Evolutionary conservation across 495 filamentous ascomycete species (phyloP), one percentile per base, ranked within the genome.

Genomic region (Neurospora pannonica): DNA sequence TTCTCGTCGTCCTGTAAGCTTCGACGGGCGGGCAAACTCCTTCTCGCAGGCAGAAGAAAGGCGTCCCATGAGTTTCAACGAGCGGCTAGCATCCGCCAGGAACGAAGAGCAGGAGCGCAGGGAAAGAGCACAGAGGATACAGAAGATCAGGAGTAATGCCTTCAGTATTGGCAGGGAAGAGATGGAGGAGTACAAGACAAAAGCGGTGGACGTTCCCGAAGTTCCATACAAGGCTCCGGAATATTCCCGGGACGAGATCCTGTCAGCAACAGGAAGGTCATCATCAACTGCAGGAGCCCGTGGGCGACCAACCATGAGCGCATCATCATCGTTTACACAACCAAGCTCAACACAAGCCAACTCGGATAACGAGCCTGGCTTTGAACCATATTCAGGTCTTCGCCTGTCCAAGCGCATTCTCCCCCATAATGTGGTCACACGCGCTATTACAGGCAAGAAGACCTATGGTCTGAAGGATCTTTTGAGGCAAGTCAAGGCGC

Each of bases 321-420:
- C 48, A 40, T 31, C 43, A 19, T 46, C 38, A 13, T 72, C 71
- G 17, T 72, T 43, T 21, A 43, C 38, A 10, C 42, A 24, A 60
- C 48, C 48, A 28, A 46, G 42, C 42, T 46, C 48, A 19, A 36
- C 54, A 19, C 54, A 34, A 67, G 13, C 34, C 54, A 46, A 72
- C 24, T 13, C 28, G 4, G 62, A 72, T 21, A 70, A 70, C 5
- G 82, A 82, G 73, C 81, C 80, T n/a, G 87, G 84, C 43, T 97
- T 94, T 75, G 97, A 98, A 75, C 87, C 94, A 28, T 97, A 93
- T 79, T 97, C 95, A 24, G 87, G 88, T n/a, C 79, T 93, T 8
- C 93, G 97, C 77, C 88, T 99, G 38, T 93, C 91, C 11, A 94
- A 90, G 77, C 92, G 97, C 67, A 89, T 94, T n/a, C 87, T 98